phyloP scores from a whole-genome alignment of 1,139 yeast species.

The Kodamaea suecica region DNA sequence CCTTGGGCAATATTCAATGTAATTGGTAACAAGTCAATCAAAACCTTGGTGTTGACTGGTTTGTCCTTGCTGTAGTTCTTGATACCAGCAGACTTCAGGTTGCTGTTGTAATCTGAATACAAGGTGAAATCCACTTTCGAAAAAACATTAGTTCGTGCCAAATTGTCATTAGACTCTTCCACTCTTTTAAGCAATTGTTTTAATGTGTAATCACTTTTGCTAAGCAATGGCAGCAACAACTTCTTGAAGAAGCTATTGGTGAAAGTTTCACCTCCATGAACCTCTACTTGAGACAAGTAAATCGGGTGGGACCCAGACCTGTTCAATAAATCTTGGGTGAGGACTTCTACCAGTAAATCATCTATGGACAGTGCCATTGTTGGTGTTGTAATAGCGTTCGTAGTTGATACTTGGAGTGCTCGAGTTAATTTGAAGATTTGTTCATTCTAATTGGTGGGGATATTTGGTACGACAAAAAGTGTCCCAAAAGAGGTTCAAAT shows the following conservation, averaged over 20 bases:
- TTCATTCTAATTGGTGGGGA: not conserved
- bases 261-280: constrained; percentile 49
- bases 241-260: constrained; percentile 45
- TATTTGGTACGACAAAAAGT: not conserved
- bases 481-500: constrained; percentile 2
- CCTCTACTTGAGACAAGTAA: constrained; percentile 43
- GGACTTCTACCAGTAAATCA: constrained; percentile 26
- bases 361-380: not conserved
- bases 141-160: constrained; percentile 45
- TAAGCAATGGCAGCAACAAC: constrained; percentile 43
- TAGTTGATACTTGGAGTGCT: not conserved
- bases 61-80: constrained; percentile 34
- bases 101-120: constrained; percentile 28
- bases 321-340: constrained; percentile 32
- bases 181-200: constrained; percentile 34
- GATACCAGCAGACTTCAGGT: constrained; percentile 16
- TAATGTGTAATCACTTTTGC: constrained; percentile 45
- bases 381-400: constrained; percentile 1
- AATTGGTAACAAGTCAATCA: constrained; percentile 33
- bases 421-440: not conserved
- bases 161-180: constrained; percentile 25
- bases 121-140: constrained; percentile 32
- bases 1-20: constrained; percentile 37
- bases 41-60: constrained; percentile 38
- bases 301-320: constrained; percentile 41